Percentiles rank a stretch among this genome's conserved stretches.
Conservation (phyloP, 2,329 filamentous ascomycete species). For the Camillea tinctor region DNA sequence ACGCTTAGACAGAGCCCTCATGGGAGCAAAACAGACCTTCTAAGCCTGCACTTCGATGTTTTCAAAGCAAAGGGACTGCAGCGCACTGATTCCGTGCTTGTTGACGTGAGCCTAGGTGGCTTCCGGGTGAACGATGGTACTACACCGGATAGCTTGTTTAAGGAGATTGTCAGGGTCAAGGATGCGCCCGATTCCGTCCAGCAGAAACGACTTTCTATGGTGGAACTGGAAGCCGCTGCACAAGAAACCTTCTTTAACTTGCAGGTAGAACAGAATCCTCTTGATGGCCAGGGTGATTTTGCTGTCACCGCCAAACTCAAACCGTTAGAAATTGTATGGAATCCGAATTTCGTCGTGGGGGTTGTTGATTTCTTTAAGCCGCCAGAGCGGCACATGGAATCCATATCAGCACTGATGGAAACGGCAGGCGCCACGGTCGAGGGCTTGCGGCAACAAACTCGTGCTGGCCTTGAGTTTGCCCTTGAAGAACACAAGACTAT, state of each 20-base stretch:
- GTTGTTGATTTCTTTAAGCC: slow-evolving; percentile 95
- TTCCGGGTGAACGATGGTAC: slow-evolving; percentile 95
- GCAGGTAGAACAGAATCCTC: slow-evolving; percentile 89
- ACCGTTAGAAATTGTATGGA: slow-evolving; percentile 96
- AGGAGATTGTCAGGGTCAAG: slow-evolving; percentile 95
- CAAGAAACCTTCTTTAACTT: slow-evolving; percentile 87
- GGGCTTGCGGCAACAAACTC: slow-evolving; percentile 89
- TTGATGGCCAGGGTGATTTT: slow-evolving; percentile 89
- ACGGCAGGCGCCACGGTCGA: slow-evolving; percentile 94
- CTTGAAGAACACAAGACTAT: slow-evolving; percentile 97
- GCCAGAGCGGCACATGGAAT: slow-evolving; percentile 97
- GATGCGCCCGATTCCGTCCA: slow-evolving; percentile 62
- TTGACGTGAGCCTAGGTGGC: slow-evolving; percentile 86
- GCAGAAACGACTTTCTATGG: slow-evolving; percentile 50
- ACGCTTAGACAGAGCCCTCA: slow-evolving; percentile 85
- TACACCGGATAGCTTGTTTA: slow-evolving; percentile 84
- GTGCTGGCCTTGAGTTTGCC: slow-evolving; percentile 93
- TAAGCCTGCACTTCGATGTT: slow-evolving; percentile 90
- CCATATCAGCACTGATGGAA: slow-evolving; percentile 93
- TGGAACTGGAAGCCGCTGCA: slow-evolving; percentile 50
- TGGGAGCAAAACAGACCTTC: slow-evolving; percentile 72
- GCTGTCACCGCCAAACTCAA: slow-evolving; percentile 89
- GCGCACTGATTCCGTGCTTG: slow-evolving; percentile 84
- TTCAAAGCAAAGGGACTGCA: slow-evolving; percentile 90
- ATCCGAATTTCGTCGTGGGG: slow-evolving; percentile 87